Evolutionary conservation across 768 basidiomycete genomes (phyloP), one percentile per base, ranked within the genome.

Genomic region (Auricularia cornea): DNA sequence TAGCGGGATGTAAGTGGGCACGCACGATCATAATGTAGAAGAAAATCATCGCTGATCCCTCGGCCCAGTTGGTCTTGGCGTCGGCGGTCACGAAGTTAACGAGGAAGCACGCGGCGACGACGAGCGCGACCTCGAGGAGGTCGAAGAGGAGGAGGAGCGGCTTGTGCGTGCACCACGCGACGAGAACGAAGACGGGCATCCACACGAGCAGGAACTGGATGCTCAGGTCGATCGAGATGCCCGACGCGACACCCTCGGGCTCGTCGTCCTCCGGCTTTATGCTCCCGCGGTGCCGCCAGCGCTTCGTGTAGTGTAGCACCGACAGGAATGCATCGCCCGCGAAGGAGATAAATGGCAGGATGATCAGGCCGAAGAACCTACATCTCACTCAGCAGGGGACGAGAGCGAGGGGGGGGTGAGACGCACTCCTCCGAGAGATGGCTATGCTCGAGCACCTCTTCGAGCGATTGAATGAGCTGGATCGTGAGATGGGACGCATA

Each of bases 31-130:
- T 86, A 59, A 79, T 54, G 70, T 89, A 90, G 71, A 89, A 88
- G 32, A 81, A 69, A 29, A 89, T 75, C 80, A 90, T 81, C 23
- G 83, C 79, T 48, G 80, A 77, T 20, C 89, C 87, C 74, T 90
- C 88, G 12, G 44, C 83, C 87, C 88, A 90, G 68, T 90, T 90
- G 3, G 89, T 90, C 73, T 90, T 89, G 16, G 83, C 76, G 69
- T 90, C 89, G 1, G 87, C 85, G 12, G 88, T 89, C 59, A 90
- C 85, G 69, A 88, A 89, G 73, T 91, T 91, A 60, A 90, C 89
- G 57, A 90, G 74, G 76, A 90, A 89, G 69, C 84, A 86, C 3
- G 87, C 79, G 1, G 83, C 87, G 3, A 91, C 70, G 32, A 89
- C 73, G 26, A 86, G 65, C 0, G 84, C 82, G 66, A 57, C 44